Evolutionary conservation across 1,139 yeast genomes (phyloP), one percentile per base, ranked within the genome.

Genomic region (Geotrichum candidum): DNA sequence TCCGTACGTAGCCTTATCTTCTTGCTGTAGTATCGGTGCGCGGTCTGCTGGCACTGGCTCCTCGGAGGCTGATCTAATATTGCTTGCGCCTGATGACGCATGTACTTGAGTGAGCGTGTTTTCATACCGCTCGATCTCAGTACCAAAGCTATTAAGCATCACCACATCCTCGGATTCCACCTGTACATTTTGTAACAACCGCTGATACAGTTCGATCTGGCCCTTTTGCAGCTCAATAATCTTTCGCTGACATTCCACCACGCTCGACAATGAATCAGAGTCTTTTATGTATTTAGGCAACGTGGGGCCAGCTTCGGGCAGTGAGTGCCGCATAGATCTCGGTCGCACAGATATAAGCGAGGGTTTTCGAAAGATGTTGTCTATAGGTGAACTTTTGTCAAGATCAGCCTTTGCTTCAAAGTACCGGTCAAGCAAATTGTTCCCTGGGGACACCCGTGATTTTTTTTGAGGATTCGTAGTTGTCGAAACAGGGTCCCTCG

Each of bases 181-280:
- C 23, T 55, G 48, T 1, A 38, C n/a, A 9, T 15, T 46, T 13
- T 51, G 31, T 15, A 56, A 18, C 18, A 60, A 23, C 3, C 23
- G 33, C 10, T 54, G 35, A n/a, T 52, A 31, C 13, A 60, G 18
- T 2, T 46, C 50, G 13, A 60, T 45, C 31, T 60, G 59, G 22
- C 50, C 35, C 38, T 56, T 53, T 27, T 56, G 59, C 11, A 60
- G 56, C 11, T 56, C 57, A n/a, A 60, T 60, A 18, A 60, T 51
- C 45, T 60, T 60, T 4, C 23, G 15, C 33, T 60, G 62, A 41
- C 23, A 41, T 2, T 41, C 48, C 23, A 41, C 23, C 48, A n/a
- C 9, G 18, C 10, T 41, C 22, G 5, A n/a, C 23, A 41, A n/a
- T 15, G 6, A 4, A 7, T 41, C 48, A 15, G 48, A 41, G 18